Conservation (phyloP, 306 rosid genomes). For the Rosa multiflora region DNA sequence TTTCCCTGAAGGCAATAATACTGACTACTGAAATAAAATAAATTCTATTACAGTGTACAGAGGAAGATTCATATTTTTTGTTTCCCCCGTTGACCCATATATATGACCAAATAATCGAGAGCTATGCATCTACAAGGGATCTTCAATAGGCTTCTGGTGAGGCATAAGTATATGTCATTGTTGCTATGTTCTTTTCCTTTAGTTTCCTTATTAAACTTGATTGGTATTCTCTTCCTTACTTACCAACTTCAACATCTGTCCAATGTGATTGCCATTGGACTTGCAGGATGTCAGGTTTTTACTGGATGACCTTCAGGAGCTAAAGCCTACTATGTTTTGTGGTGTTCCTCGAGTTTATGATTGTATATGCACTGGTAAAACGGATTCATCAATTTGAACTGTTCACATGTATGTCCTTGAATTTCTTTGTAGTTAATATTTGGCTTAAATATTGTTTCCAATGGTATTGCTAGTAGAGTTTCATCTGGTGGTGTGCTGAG, state of each 20-base stretch:
- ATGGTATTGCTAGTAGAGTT: conserved; percentile 61
- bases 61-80: conserved; percentile 82
- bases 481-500: conserved; percentile 61
- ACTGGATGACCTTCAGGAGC: too few species aligned
- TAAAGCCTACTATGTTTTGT: background rate
- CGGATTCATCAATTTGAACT: background rate
- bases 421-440: conserved; percentile 16
- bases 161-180: conserved; percentile 53
- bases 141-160: conserved; percentile 86
- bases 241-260: too few species aligned
- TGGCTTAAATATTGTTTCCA: conserved; percentile 18
- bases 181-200: background rate
- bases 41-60: conserved; percentile 48
- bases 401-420: conserved; percentile 1
- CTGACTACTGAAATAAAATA: background rate
- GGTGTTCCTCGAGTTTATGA: too few species aligned
- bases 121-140: conserved; percentile 76
- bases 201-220: background rate
- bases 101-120: conserved; percentile 78
- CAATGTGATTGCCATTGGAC: too few species aligned
- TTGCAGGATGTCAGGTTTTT: too few species aligned
- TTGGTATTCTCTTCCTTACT: background rate
- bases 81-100: conserved; percentile 84
- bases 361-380: too few species aligned
- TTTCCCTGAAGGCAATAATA: background rate